Evolutionary conservation across 148 eudicot species (phyloP).

Genomic region (Nepenthes gracilis): DNA sequence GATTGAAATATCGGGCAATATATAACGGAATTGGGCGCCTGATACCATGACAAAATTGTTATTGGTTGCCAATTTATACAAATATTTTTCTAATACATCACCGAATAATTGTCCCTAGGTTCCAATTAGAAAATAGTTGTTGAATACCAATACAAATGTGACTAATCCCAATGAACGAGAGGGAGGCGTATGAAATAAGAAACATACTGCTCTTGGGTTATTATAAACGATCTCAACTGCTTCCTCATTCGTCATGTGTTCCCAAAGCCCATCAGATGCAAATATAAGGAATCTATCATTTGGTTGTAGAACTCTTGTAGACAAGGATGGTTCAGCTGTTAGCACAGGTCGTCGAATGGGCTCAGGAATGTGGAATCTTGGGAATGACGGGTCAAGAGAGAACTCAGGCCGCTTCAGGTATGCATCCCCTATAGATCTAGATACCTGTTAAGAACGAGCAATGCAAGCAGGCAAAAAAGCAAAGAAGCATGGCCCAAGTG

Average conservation of each 20-base stretch:
- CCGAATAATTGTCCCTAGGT: no score
- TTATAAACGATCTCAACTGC: slow-evolving; percentile 44
- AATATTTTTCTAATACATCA: no score
- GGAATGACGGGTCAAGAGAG: slow-evolving; percentile 36
- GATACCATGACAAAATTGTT: no score
- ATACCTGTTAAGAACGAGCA: slow-evolving; percentile 30
- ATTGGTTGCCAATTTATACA: no score
- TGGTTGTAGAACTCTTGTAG: slow-evolving; percentile 26
- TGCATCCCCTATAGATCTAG: slow-evolving; percentile 77
- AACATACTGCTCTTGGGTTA: slow-evolving; percentile 37
- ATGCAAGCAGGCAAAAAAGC: neutral
- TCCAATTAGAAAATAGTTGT: no score
- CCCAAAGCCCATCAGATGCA: slow-evolving; percentile 93
- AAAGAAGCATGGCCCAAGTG: neutral
- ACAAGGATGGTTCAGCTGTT: slow-evolving; percentile 49
- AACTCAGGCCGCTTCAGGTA: slow-evolving; percentile 59
- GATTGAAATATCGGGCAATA: neutral
- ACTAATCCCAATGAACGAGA: no score
- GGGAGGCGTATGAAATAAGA: neutral
- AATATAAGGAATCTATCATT: slow-evolving; percentile 55
- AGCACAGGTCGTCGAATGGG: slow-evolving; percentile 47
- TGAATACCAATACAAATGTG: no score
- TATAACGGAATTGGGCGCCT: no score
- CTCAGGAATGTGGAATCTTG: slow-evolving; percentile 39
- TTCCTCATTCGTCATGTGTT: slow-evolving; percentile 49